Conservation (phyloP, 202 grass and related monocot species). For the Zizania palustris region DNA sequence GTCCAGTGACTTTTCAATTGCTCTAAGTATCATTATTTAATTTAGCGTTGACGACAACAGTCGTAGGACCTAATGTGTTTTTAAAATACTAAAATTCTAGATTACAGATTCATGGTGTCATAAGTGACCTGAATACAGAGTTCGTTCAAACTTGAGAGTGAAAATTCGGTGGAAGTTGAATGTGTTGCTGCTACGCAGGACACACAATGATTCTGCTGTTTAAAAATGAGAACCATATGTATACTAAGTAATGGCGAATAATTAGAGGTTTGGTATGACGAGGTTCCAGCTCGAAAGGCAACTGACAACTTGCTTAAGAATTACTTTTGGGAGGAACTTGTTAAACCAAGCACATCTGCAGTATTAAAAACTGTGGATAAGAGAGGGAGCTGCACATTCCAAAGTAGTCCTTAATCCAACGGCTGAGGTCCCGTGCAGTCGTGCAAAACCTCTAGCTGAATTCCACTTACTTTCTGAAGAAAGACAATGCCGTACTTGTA, state of each 20-base stretch:
- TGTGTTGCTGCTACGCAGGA: not conserved
- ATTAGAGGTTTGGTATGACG: not conserved
- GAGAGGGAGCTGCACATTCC: slow-evolving; percentile 28
- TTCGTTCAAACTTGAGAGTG: not conserved
- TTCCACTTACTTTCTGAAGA: slow-evolving; percentile 19
- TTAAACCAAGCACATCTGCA: not conserved
- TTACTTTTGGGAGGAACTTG: not conserved
- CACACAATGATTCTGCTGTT: not conserved
- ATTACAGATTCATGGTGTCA: too few species aligned
- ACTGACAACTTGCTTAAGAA: not conserved
- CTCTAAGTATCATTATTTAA: too few species aligned
- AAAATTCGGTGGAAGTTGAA: not conserved
- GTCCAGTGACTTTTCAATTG: too few species aligned
- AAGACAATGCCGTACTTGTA: not conserved
- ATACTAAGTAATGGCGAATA: not conserved
- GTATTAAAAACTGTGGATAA: not conserved
- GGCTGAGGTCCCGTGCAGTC: not conserved
- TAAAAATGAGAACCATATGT: not conserved
- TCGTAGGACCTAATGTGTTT: too few species aligned
- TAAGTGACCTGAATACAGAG: too few species aligned
- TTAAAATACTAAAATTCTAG: too few species aligned
- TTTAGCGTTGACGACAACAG: too few species aligned
- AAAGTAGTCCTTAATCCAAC: slow-evolving; percentile 40
- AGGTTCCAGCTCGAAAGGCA: slow-evolving; percentile 38
- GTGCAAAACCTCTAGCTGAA: slow-evolving; percentile 15